phyloP scores from a whole-genome alignment of 2,329 filamentous ascomycete species.

The Sporothrix schenckii region DNA sequence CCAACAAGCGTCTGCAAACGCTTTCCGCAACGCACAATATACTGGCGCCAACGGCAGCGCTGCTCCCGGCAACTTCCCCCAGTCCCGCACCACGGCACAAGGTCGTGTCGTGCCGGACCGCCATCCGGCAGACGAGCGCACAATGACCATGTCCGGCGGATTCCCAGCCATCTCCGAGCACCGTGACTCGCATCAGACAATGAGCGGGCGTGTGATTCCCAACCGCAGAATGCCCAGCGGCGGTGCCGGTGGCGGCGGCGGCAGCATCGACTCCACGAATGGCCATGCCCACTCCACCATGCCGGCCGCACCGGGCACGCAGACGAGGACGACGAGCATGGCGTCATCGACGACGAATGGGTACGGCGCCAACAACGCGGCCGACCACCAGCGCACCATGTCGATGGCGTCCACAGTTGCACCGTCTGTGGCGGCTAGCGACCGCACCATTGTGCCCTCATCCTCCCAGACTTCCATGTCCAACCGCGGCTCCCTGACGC shows the following conservation, averaged over 20 bases:
- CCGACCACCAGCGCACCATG: constrained; percentile 63
- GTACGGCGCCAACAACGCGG: constrained; percentile 46
- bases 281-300: constrained; percentile 32
- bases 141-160: constrained; percentile 91
- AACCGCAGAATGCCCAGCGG: constrained; percentile 59
- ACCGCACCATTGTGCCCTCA: constrained; percentile 47
- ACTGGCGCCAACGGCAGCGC: constrained; percentile 50
- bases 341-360: constrained; percentile 45
- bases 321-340: constrained; percentile 48
- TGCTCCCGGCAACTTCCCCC: constrained; percentile 37
- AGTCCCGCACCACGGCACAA: constrained; percentile 83
- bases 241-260: constrained; percentile 40
- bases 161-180: constrained; percentile 68
- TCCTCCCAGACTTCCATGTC: constrained; percentile 45
- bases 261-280: constrained; percentile 40
- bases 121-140: constrained; percentile 72
- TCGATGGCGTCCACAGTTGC: constrained; percentile 88
- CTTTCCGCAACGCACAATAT: constrained; percentile 78
- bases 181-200: constrained; percentile 81
- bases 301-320: constrained; percentile 38
- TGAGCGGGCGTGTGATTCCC: constrained; percentile 89
- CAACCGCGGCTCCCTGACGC: constrained; percentile 59
- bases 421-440: constrained; percentile 63
- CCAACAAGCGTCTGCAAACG: constrained; percentile 68
- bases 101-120: constrained; percentile 89